Conservation (phyloP, 1,139 yeast genomes). For the Debaryomyces psychrophilus region DNA sequence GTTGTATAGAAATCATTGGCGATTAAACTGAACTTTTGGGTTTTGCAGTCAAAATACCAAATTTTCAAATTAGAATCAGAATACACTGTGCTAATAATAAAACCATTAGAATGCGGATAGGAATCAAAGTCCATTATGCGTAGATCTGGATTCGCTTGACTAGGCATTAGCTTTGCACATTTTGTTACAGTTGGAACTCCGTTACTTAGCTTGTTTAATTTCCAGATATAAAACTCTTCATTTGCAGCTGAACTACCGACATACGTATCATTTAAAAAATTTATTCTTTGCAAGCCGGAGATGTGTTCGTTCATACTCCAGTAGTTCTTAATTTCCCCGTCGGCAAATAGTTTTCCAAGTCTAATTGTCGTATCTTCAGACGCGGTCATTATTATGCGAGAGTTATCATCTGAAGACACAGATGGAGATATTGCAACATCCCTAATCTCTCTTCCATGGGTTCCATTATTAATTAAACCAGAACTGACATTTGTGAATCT, state of each 20-base stretch:
- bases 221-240: conserved; percentile 88
- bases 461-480: conserved; percentile 54
- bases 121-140: conserved; percentile 84
- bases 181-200: conserved; percentile 48
- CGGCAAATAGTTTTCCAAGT: conserved; percentile 47
- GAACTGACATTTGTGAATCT: conserved; percentile 22
- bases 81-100: conserved; percentile 69
- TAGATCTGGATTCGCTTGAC: conserved; percentile 70
- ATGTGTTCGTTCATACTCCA: conserved; percentile 81
- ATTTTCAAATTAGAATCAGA: conserved; percentile 79
- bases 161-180: conserved; percentile 50
- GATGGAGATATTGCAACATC: conserved; percentile 56
- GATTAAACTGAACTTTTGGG: conserved; percentile 44
- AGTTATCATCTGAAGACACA: conserved; percentile 20
- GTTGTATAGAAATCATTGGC: conserved; percentile 60
- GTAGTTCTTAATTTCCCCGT: conserved; percentile 47
- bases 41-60: conserved; percentile 53
- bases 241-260: conserved; percentile 78
- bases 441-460: conserved; percentile 90
- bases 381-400: conserved; percentile 63
- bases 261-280: conserved; percentile 54
- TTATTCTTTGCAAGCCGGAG: conserved; percentile 81
- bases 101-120: conserved; percentile 38
- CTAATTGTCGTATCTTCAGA: conserved; percentile 87
- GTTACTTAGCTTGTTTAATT: conserved; percentile 37